Conservation (phyloP, 2,329 filamentous ascomycete species). For the Golovinomyces cichoracearum region DNA sequence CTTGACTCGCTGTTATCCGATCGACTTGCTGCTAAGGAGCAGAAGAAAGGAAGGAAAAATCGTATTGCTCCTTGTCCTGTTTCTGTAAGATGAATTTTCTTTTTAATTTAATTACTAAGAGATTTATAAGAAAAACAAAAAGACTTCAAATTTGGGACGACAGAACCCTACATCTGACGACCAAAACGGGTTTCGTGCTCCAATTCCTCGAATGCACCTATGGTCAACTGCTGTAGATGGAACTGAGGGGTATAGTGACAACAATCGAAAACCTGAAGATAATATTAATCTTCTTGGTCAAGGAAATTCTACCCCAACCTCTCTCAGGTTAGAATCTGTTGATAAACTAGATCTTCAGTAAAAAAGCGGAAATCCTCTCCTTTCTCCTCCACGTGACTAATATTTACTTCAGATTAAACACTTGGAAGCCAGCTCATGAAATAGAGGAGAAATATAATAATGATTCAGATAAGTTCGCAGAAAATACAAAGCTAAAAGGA, state of each 20-base stretch:
- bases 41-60: slow-evolving; percentile 24
- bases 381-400: background rate
- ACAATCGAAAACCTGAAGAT: slow-evolving; percentile 6
- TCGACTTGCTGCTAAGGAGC: slow-evolving; percentile 50
- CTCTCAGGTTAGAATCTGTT: slow-evolving; percentile 4
- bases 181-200: slow-evolving; percentile 9
- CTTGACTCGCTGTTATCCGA: slow-evolving; percentile 52
- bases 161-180: background rate
- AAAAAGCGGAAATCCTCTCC: slow-evolving; percentile 1
- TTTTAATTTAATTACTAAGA: background rate
- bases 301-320: slow-evolving; percentile 9
- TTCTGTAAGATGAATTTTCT: slow-evolving; percentile 4
- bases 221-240: slow-evolving; percentile 6
- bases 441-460: slow-evolving; percentile 4
- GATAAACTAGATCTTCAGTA: slow-evolving; percentile 9
- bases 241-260: slow-evolving; percentile 2
- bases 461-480: slow-evolving; percentile 7
- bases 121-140: background rate
- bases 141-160: background rate
- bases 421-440: slow-evolving; percentile 6
- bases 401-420: slow-evolving; percentile 7
- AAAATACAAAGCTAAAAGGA: slow-evolving; percentile 32
- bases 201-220: slow-evolving; percentile 14
- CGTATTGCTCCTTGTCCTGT: background rate
- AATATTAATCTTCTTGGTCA: slow-evolving; percentile 12